Conservation (phyloP, 768 basidiomycete species). For the Xerocomus potaroensis region DNA sequence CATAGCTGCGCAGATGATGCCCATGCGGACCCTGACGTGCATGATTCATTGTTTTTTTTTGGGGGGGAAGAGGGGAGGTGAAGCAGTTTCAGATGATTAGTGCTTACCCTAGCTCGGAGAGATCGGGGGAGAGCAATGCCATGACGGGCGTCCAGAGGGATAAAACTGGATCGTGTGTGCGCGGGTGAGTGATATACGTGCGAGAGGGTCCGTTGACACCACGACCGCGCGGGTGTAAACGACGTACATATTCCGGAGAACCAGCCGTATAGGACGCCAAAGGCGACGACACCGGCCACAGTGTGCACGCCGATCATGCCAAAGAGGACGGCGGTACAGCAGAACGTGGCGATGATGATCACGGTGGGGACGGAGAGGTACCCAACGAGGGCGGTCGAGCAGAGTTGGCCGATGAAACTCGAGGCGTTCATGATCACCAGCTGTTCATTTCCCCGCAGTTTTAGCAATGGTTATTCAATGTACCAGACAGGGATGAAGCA, state of each 20-base stretch:
- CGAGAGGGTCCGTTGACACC: not conserved
- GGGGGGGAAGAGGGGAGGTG: too few relatives aligned
- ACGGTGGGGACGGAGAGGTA: constrained; percentile 40
- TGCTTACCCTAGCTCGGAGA: constrained; percentile 49
- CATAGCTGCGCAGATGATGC: constrained; percentile 46
- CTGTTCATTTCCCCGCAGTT: constrained; percentile 21
- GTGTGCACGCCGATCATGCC: constrained; percentile 43
- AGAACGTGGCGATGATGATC: constrained; percentile 33
- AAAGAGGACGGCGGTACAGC: constrained; percentile 41
- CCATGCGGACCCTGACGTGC: constrained; percentile 37
- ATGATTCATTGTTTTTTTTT: not conserved
- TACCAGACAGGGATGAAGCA: not conserved
- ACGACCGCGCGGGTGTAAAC: too few relatives aligned
- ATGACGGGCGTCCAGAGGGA: constrained; percentile 42
- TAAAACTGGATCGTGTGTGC: constrained; percentile 33
- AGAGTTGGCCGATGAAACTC: constrained; percentile 49
- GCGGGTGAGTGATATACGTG: constrained; percentile 1
- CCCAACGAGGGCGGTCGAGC: constrained; percentile 44
- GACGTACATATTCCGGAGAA: constrained; percentile 45
- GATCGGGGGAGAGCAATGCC: constrained; percentile 39
- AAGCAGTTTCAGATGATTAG: not conserved
- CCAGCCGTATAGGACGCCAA: constrained; percentile 47
- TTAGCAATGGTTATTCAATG: not conserved
- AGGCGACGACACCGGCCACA: constrained; percentile 36
- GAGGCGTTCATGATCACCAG: constrained; percentile 55